Evolutionary conservation across 371 early-diverging fungal genomes (phyloP).

Genomic region (Haplosporangium sp.): DNA sequence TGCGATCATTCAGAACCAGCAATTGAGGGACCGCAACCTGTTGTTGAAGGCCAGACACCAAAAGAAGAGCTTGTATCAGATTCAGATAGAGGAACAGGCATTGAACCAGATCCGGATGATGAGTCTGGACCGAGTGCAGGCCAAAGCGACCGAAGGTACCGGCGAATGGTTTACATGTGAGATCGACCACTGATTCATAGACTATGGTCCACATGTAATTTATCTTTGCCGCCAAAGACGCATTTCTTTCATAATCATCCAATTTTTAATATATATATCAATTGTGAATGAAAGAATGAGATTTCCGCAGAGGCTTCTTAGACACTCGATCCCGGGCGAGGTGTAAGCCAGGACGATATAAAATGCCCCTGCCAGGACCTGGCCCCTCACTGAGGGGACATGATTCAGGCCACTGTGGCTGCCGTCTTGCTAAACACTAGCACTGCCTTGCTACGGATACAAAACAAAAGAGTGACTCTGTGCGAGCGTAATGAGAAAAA

Average conservation of each 20-base stretch:
- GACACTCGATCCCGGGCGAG: conserved; percentile 55
- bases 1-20: conserved; percentile 52
- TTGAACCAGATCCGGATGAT: conserved; percentile 21
- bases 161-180: conserved; percentile 51
- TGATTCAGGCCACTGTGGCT: conserved; percentile 37
- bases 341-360: conserved; percentile 49
- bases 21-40: conserved; percentile 44
- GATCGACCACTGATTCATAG: conserved; percentile 4
- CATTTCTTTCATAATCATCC: neutral
- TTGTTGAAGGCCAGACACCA: conserved; percentile 29
- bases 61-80: conserved; percentile 52
- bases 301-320: conserved; percentile 49
- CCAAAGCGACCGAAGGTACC: conserved; percentile 21
- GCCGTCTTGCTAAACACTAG: conserved; percentile 52
- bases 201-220: neutral
- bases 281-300: neutral
- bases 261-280: neutral
- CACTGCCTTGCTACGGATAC: conserved; percentile 45
- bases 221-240: no score
- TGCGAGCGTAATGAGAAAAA: conserved; percentile 48
- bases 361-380: conserved; percentile 48
- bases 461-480: conserved; percentile 49
- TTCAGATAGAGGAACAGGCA: conserved; percentile 52
- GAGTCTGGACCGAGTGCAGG: conserved; percentile 26
- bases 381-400: conserved; percentile 41